phyloP scores from a whole-genome alignment of 345 rosid genomes.

The Rhizophora apiculata region DNA sequence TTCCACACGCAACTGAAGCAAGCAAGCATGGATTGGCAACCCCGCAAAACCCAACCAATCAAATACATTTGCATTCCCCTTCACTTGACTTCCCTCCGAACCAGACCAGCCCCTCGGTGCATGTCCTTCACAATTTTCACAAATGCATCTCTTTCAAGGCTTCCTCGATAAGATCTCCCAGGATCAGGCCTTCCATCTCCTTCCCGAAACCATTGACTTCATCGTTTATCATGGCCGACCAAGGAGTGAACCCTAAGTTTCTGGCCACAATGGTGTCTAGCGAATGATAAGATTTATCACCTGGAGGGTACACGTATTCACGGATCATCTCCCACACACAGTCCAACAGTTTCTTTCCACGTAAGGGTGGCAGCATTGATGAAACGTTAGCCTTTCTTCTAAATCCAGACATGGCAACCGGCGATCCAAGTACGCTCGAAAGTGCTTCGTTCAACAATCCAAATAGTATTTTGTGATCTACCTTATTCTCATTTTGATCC shows the following conservation, averaged over 20 bases:
- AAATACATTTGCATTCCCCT: background rate
- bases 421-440: conserved; percentile 42
- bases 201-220: conserved; percentile 45
- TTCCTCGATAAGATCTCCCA: conserved; percentile 52
- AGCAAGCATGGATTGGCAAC: background rate
- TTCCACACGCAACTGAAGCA: background rate
- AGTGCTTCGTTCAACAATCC: conserved; percentile 82
- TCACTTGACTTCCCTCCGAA: background rate
- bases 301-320: conserved; percentile 44
- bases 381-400: conserved; percentile 39
- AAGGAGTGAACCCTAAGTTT: conserved; percentile 47
- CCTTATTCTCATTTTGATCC: conserved; percentile 24
- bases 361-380: conserved; percentile 24
- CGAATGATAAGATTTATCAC: conserved; percentile 37
- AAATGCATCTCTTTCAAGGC: conserved; percentile 23
- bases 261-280: conserved; percentile 48
- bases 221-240: conserved; percentile 56
- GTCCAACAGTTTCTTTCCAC: conserved; percentile 54
- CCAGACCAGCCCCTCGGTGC: background rate
- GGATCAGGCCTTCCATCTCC: conserved; percentile 60
- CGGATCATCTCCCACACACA: conserved; percentile 58
- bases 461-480: conserved; percentile 46
- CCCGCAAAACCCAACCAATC: background rate
- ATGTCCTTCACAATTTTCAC: background rate
- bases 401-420: conserved; percentile 41